Evolutionary conservation across 305 asterid species (phyloP).

Genomic region (Withania somnifera): DNA sequence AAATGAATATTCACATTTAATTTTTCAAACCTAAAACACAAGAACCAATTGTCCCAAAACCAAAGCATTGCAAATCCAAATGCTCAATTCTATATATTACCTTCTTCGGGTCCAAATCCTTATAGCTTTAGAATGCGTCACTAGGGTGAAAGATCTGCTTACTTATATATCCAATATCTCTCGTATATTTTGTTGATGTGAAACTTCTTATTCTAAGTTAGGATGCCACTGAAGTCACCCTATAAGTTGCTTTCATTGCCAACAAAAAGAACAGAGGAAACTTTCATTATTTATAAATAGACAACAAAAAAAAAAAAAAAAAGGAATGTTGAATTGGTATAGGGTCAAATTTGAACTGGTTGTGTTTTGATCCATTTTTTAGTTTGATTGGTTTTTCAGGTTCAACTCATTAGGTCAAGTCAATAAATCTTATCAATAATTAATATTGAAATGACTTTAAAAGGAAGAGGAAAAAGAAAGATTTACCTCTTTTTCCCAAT

Average conservation of each 20-base stretch:
- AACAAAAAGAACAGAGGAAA: background rate
- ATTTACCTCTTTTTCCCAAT: slow-evolving; percentile 18
- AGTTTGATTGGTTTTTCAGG: background rate
- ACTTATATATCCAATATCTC: too few relatives aligned
- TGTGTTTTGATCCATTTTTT: background rate
- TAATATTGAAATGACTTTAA: background rate
- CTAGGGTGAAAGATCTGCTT: too few relatives aligned
- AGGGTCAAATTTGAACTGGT: background rate
- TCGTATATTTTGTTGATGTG: too few relatives aligned
- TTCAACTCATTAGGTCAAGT: background rate
- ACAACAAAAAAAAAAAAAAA: background rate
- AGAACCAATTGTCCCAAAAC: background rate
- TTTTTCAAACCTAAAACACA: background rate
- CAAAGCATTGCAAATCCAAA: background rate
- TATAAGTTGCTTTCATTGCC: slow-evolving; percentile 8
- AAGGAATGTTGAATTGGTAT: background rate
- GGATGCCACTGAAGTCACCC: background rate
- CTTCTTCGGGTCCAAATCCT: too few relatives aligned
- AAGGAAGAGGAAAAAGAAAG: background rate
- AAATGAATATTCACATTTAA: background rate
- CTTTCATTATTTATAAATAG: background rate
- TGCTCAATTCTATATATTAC: background rate
- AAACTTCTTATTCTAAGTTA: too few relatives aligned
- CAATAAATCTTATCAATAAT: background rate
- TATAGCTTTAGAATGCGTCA: too few relatives aligned